Evolutionary conservation across 306 rosid genomes (phyloP), one percentile per base, ranked within the genome.

Genomic region (cucumber (Cucumis sativus)): DNA sequence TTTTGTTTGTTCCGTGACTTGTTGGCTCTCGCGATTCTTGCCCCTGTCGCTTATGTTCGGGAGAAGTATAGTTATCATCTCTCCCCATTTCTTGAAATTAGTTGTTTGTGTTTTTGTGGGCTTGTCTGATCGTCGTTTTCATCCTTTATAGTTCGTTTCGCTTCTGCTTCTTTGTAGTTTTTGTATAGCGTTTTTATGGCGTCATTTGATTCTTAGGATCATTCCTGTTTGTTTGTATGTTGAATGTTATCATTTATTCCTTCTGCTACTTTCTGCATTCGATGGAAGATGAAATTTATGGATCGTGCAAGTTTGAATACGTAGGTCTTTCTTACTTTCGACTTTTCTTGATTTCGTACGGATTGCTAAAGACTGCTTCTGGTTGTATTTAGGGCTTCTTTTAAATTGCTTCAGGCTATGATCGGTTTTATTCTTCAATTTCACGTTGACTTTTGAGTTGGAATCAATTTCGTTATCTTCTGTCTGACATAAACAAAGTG

Each of bases 1-100:
- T 94, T 94, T 87, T 94, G 97, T 56, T 83, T 91, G 76, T 91
- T 78, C 49, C 82, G 93, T 28, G 89, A 89, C 82, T 88, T 87
- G 35, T 30, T 89, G 79, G 91, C 93, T 18, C 84, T 89, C 33
- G 13, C 80, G 52, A 84, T 89, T 43, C 91, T 89, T 30, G 87
- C 87, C n/a, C 93, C 93, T 33, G 12, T 86, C 28, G 91, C 93
- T 80, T 86, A 83, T 76, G 57, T 87, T 79, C 93, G 91, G 75
- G 97, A 93, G 85, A 91, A 87, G 97, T 91, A 85, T 67, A 75
- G 6, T 65, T 30, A 45, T 13, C 57, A 47, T 15, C 51, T 70
- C 7, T 77, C 41, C 59, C 49, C 74, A 80, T 64, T 20, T n/a
- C 10, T 51, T 68, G 18, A 68, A 6, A 68, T 40, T 20, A 12